Base-by-base conservation (phyloP, 768 basidiomycete genomes). In the Mrakia gelida region DNA sequence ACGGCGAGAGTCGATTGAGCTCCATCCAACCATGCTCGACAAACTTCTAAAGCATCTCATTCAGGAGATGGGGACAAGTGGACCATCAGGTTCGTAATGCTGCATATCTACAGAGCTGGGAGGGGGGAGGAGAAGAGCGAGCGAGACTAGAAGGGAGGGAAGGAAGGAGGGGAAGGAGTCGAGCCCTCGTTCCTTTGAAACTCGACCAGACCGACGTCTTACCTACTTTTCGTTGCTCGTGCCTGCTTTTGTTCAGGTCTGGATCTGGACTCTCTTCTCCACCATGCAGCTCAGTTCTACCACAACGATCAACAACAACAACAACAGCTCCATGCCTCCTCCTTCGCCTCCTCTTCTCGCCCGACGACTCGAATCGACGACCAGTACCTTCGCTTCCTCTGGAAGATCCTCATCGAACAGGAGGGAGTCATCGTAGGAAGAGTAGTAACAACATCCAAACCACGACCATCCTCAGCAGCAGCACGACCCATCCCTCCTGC, bases 31-130 rank as follows among this genome's bases (percentile, higher is more conserved):
- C 49, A 78, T 78, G 77, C 73, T 75, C 18, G 77, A 73, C 73
- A 63, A 43, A 15, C 72, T 78, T 11, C 26, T 78, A 28, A 52
- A 61, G 11, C 68, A 74, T 45, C 72, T 78, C 56, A 63, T 78
- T 34, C 72, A 68, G 41, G 77, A 78, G 73, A 70, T 78, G n/a
- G 77, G 77, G 45, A 65, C 65, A 0, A 43, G 43, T 21, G 77
- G 77, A 13, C 54, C 77, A 0, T 38, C 73, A 49, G 77, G 77
- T 78, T 9, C 16, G 77, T 54, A 7, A 23, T 10, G 16, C 30
- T 26, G 21, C 18, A 23, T n/a, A 38, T 54, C 45, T 63, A 30
- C 30, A 43, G 54, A 72, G 13, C 9, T 49, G 49, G 30, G 13
- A 41, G 21, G 3, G 15, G 45, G 21, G 7, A 28, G 45, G n/a